phyloP scores from a whole-genome alignment of 2,329 filamentous ascomycete genomes.

The Chaetomium sp. region DNA sequence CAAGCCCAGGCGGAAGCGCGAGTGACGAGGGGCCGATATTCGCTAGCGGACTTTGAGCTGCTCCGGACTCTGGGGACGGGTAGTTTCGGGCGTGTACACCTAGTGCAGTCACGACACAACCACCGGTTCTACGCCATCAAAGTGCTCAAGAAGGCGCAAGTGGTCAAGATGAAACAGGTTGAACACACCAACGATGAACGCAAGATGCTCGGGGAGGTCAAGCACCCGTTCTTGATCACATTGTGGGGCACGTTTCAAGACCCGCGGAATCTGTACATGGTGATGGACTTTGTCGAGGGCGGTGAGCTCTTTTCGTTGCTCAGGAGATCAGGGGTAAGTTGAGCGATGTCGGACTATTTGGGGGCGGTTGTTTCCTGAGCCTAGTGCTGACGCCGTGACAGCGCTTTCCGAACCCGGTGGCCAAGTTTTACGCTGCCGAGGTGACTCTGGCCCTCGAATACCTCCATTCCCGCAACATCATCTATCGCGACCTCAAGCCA shows the following conservation, averaged over 20 bases:
- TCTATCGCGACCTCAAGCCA: conserved; percentile 95
- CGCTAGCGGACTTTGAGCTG: conserved; percentile 81
- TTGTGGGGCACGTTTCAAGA: conserved; percentile 99
- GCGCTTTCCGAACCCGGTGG: conserved; percentile 97
- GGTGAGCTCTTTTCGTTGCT: conserved; percentile 94
- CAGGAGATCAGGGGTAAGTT: conserved; percentile 77
- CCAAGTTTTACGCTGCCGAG: conserved; percentile 98
- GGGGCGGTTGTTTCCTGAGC: background rate
- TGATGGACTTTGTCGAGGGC: conserved; percentile 99
- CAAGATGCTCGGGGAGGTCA: conserved; percentile 90
- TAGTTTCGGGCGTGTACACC: conserved; percentile 91
- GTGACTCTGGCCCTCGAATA: conserved; percentile 95
- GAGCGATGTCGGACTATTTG: background rate
- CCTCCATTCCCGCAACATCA: conserved; percentile 88
- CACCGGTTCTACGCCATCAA: conserved; percentile 98
- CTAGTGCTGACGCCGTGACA: background rate
- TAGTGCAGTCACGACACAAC: conserved; percentile 97
- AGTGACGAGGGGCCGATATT: conserved; percentile 95
- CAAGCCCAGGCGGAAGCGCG: conserved; percentile 38
- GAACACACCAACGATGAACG: conserved; percentile 99
- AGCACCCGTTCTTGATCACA: conserved; percentile 95
- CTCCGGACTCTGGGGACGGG: conserved; percentile 90
- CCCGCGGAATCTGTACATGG: conserved; percentile 94
- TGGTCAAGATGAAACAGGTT: conserved; percentile 99
- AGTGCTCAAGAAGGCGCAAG: conserved; percentile 95